A percentile compares a stretch with the other conserved stretches of the same genome.
Evolutionary conservation across 805 yeast genomes (phyloP).

Genomic region (Hemisphaericaspora nanyangensis): DNA sequence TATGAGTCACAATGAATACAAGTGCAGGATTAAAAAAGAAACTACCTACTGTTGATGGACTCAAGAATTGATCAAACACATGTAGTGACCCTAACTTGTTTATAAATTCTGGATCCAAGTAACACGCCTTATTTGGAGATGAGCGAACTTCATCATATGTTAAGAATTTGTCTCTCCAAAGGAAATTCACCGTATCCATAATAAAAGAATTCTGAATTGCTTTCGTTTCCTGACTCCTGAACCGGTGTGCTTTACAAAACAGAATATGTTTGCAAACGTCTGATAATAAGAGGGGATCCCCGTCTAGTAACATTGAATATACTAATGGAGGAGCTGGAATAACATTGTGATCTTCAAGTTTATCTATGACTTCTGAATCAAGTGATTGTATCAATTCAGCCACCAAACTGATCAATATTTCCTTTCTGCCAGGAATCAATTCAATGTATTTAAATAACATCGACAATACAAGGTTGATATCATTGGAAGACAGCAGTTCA

Average conservation of each 20-base stretch:
- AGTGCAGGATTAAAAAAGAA: slow-evolving; percentile 52
- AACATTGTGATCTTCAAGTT: slow-evolving; percentile 10
- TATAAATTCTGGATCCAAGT: slow-evolving; percentile 29
- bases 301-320: slow-evolving; percentile 35
- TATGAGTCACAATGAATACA: slow-evolving; percentile 39
- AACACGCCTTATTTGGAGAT: slow-evolving; percentile 36
- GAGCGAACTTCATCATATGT: slow-evolving; percentile 21
- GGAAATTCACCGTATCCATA: slow-evolving; percentile 51
- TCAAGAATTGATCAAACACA: slow-evolving; percentile 18
- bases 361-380: background rate
- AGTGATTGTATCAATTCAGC: background rate
- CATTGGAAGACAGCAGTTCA: background rate
- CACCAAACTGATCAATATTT: background rate
- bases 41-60: slow-evolving; percentile 27
- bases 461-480: no score
- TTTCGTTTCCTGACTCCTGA: slow-evolving; percentile 20
- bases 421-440: background rate
- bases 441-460: background rate
- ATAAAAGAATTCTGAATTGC: slow-evolving; percentile 46
- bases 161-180: slow-evolving; percentile 56
- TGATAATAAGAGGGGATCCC: slow-evolving; percentile 44
- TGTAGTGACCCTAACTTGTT: slow-evolving; percentile 25
- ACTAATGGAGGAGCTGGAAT: slow-evolving; percentile 38
- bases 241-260: slow-evolving; percentile 33
- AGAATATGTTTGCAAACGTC: slow-evolving; percentile 45